Percentiles rank a stretch among this genome's conserved stretches.
Conservation (phyloP, 441 rosid genomes). For the Croton setiger region DNA sequence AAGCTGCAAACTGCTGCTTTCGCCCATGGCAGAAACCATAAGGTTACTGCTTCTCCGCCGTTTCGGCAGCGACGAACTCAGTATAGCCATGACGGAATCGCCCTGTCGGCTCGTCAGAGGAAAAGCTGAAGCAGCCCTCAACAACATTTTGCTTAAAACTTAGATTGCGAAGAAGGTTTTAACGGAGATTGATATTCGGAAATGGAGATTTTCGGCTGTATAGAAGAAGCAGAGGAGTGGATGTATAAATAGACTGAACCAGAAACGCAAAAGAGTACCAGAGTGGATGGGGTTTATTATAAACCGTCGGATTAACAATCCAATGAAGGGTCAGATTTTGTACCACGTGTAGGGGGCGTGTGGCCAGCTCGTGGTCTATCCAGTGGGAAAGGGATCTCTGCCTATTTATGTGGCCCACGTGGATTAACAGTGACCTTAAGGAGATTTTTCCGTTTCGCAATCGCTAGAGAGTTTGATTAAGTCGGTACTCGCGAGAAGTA, state of each 20-base stretch:
- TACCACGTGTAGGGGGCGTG: slow-evolving; percentile 53
- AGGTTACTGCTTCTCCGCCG: slow-evolving; percentile 18
- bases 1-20: slow-evolving; percentile 7
- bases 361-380: slow-evolving; percentile 65
- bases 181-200: not conserved
- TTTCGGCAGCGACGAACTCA: not conserved
- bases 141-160: slow-evolving; percentile 15
- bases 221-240: not conserved
- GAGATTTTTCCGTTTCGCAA: not conserved
- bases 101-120: slow-evolving; percentile 10
- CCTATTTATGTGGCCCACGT: slow-evolving; percentile 28
- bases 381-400: slow-evolving; percentile 25
- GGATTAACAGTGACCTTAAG: not conserved
- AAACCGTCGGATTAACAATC: slow-evolving; percentile 36
- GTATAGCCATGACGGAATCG: slow-evolving; percentile 6
- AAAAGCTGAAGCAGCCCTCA: slow-evolving; percentile 24
- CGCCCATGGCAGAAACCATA: slow-evolving; percentile 23
- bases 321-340: slow-evolving; percentile 26
- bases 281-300: slow-evolving; percentile 22
- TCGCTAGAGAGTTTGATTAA: not conserved
- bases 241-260: slow-evolving; percentile 14
- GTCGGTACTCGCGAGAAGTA: not conserved
- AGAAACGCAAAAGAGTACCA: slow-evolving; percentile 23
- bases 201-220: not conserved
- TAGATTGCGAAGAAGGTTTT: not conserved